Evolutionary conservation across 352 stramenopile genomes (phyloP), one percentile per base, ranked within the genome.

Genomic region (Halophytophthora polymorphica): DNA sequence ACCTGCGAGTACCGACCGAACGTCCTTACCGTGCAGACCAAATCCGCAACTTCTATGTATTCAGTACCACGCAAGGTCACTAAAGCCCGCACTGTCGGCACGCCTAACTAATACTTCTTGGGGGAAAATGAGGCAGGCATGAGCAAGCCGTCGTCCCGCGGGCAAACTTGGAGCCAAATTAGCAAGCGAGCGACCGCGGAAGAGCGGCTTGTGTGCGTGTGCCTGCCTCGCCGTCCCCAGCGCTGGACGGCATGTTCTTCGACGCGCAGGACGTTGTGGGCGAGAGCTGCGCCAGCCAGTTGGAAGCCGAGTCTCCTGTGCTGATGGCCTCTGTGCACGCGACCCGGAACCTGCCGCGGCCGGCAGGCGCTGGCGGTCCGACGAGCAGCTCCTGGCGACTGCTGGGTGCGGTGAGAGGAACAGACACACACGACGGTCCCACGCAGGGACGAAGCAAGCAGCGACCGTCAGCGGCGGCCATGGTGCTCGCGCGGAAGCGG

Each of bases 201-300:
- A 39, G 25, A 22, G 23, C 18, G 18, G 40, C 18, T 18, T 29
- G 43, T 58, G 48, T 31, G 25, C 8, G 25, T 31, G 25, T 31
- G 25, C 25, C 56, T 59, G 52, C 53, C 15, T 43, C 42, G 53
- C 25, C 47, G 55, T 34, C 21, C 13, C 35, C 40, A 19, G 56
- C 60, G 50, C 19, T 53, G 61, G 42, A 42, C 33, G 38, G 40
- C 49, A 69, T 75, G 62, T 58, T 68, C 37, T 52, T 72, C 50
- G 66, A 72, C 41, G 29, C 52, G 18, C 50, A 61, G 45, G 66
- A 76, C 54, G 58, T 59, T 21, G 58, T 59, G 39, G 54, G 60
- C 50, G 59, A 73, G 51, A 77, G 64, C 56, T 65, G 55, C 15
- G 29, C 46, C 33, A 64, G 56, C 23, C 55, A 71, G 35, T 62